These are phyloP conservation scores for Aechmea fasciata DNA, from an alignment of 176 grass and related monocot genomes.

Conservation along the genomic window DNA sequence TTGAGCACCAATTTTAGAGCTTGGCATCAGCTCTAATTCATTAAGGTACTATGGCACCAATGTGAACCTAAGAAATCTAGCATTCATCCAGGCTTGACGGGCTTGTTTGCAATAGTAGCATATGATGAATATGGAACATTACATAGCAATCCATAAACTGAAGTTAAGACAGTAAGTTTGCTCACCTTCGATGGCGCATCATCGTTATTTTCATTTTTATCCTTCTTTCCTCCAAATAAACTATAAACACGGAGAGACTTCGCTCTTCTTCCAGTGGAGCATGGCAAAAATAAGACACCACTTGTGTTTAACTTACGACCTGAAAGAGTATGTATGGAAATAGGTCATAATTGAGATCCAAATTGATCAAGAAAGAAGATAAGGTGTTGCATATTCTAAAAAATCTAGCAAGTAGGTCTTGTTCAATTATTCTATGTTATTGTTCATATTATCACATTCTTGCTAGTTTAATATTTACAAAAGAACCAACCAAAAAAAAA, in stretches of 20 bases:
- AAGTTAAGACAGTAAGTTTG: constrained; percentile 13
- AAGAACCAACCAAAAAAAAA: too few relatives aligned
- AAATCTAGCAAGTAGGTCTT: too few relatives aligned
- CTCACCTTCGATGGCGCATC: constrained; percentile 76
- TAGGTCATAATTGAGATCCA: constrained; percentile 9
- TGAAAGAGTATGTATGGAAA: constrained; percentile 32
- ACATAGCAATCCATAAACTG: neutral
- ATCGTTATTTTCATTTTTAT: constrained; percentile 64
- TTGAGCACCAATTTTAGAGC: neutral
- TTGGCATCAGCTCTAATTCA: neutral
- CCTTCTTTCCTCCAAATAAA: constrained; percentile 95
- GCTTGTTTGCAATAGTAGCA: neutral
- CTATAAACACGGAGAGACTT: constrained; percentile 64
- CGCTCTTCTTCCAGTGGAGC: constrained; percentile 33
- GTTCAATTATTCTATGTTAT: too few relatives aligned
- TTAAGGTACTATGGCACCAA: constrained; percentile 4
- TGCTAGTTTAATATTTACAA: too few relatives aligned
- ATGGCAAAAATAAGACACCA: constrained; percentile 35
- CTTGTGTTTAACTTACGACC: constrained; percentile 40
- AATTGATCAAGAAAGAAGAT: neutral
- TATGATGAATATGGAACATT: neutral
- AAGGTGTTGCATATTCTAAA: neutral
- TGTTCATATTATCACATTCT: too few relatives aligned
- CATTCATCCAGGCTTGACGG: neutral
- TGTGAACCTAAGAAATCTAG: constrained; percentile 1